phyloP scores from a whole-genome alignment of 1,284 basidiomycete species.

The Ganoderma boninense region DNA sequence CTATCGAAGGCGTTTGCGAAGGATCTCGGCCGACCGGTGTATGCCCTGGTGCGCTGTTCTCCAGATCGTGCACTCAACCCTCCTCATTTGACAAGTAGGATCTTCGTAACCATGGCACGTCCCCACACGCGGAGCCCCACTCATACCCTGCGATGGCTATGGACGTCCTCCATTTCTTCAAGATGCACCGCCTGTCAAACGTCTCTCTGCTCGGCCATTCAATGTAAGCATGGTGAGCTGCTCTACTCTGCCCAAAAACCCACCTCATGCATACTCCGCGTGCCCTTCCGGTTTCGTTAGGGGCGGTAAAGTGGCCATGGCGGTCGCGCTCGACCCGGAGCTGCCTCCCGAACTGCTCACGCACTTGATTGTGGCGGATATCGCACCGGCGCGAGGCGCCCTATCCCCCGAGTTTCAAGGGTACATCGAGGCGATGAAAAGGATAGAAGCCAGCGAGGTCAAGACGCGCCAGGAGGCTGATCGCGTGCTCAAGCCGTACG shows the following conservation, averaged over 20 bases:
- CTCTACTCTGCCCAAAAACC: background rate
- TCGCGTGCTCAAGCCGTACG: slow-evolving; percentile 66
- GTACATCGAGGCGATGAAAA: slow-evolving; percentile 78
- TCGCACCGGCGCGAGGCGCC: slow-evolving; percentile 72
- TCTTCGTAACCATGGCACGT: slow-evolving; percentile 85
- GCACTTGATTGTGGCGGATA: slow-evolving; percentile 83
- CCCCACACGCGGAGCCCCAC: slow-evolving; percentile 76
- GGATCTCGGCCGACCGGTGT: slow-evolving; percentile 69
- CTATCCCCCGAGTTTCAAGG: slow-evolving; percentile 71
- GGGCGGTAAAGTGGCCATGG: slow-evolving; percentile 91
- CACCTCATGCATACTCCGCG: background rate
- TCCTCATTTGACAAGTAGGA: slow-evolving; percentile 56
- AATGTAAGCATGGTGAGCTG: slow-evolving; percentile 60
- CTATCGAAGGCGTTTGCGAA: slow-evolving; percentile 71
- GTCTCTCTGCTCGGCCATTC: slow-evolving; percentile 85
- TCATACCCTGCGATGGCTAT: slow-evolving; percentile 77
- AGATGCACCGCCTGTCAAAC: slow-evolving; percentile 58
- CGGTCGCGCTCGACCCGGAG: slow-evolving; percentile 69
- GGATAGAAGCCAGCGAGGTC: slow-evolving; percentile 65
- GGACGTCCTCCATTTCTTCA: slow-evolving; percentile 73
- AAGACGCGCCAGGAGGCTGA: slow-evolving; percentile 72
- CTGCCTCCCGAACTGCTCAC: slow-evolving; percentile 58
- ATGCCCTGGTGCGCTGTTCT: slow-evolving; percentile 69
- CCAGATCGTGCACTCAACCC: background rate
- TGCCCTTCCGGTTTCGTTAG: slow-evolving; percentile 46